Evolutionary conservation across 768 basidiomycete species (phyloP), one percentile per base, ranked within the genome.

Genomic region (Macrolepiota dolichaula): DNA sequence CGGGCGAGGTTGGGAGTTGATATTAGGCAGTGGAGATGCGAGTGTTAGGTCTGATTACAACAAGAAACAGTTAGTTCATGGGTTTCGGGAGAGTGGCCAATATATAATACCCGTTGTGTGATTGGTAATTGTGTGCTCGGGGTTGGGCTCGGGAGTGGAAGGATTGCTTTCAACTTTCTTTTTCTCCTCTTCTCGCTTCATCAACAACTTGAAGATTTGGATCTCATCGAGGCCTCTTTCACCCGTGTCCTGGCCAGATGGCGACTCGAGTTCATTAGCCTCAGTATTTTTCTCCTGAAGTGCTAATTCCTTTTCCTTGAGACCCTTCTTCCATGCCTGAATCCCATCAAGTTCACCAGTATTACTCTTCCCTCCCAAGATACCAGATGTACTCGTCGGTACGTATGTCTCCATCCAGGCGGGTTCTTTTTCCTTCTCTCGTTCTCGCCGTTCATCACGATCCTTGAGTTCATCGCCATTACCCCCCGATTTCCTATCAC

Each of bases 391-490:
- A 24, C 79, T 80, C 54, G 75, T 79, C 12, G 91, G 91, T 62
- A 92, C 81, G 69, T 92, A 92, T 19, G 89, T 86, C 65, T 93
- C 92, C 92, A 94, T 94, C 92, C 92, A 94, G 17, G 92, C 92
- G 24, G 92, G 92, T 69, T 94, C 92, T 67, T 89, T 92, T 76
- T 94, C 92, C 66, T 84, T 85, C 65, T 86, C 86, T 59, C 81
- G 79, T 54, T 87, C 79, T 60, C 74, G 73, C 24, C 74, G 72
- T 27, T 82, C 78, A n/a, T 83, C 81, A 57, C 75, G 74, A 44
- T 81, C 81, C 55, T 76, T 82, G 13, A 69, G 74, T n/a, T 82
- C 79, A 17, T 80, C 81, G 19, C 61, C 55, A 27, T 55, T 57
- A 40, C 67, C 66, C 15, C 73, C 78, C 50, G 67, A 49, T 65